phyloP scores from a whole-genome alignment of 495 filamentous ascomycete species.

The Darksidea phi region DNA sequence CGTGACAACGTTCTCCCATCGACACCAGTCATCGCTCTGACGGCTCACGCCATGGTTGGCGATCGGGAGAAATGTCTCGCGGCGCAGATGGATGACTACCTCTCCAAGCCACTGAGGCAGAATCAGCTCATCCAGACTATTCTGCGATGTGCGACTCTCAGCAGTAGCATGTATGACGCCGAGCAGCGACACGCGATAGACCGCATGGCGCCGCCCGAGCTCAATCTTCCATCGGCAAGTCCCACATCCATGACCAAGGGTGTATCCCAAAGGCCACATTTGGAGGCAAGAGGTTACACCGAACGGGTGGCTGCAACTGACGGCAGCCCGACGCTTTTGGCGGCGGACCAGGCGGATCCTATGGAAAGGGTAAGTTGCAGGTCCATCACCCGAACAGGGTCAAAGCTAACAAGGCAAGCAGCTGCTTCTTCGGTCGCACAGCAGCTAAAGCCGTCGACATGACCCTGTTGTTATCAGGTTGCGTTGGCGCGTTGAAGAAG shows the following conservation, averaged over 20 bases:
- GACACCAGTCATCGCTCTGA: conserved; percentile 95
- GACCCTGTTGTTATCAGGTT: neutral
- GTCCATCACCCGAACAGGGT: neutral
- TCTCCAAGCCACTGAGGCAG: conserved; percentile 96
- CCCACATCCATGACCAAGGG: conserved; percentile 11
- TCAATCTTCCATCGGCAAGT: conserved; percentile 20
- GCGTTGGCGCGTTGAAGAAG: neutral
- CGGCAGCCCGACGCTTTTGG: conserved; percentile 29
- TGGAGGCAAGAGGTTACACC: conserved; percentile 33
- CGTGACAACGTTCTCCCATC: conserved; percentile 70
- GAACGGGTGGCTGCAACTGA: conserved; percentile 26
- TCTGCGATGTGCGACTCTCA: conserved; percentile 77
- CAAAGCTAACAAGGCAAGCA: conserved; percentile 1
- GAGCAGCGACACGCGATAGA: conserved; percentile 32
- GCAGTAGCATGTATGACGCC: conserved; percentile 73
- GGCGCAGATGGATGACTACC: conserved; percentile 98
- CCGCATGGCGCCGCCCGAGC: conserved; percentile 20
- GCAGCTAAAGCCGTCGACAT: conserved; percentile 12
- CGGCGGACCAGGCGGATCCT: conserved; percentile 34
- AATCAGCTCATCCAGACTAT: conserved; percentile 99
- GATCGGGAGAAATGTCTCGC: conserved; percentile 98
- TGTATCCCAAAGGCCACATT: conserved; percentile 25
- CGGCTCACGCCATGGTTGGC: conserved; percentile 98
- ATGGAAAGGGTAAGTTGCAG: conserved; percentile 30
- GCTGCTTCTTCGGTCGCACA: conserved; percentile 39